A percentile compares a stretch with the other conserved stretches of the same genome.
Conservation (phyloP, 2,329 filamentous ascomycete species). For the Aaosphaeria pasadenensis region DNA sequence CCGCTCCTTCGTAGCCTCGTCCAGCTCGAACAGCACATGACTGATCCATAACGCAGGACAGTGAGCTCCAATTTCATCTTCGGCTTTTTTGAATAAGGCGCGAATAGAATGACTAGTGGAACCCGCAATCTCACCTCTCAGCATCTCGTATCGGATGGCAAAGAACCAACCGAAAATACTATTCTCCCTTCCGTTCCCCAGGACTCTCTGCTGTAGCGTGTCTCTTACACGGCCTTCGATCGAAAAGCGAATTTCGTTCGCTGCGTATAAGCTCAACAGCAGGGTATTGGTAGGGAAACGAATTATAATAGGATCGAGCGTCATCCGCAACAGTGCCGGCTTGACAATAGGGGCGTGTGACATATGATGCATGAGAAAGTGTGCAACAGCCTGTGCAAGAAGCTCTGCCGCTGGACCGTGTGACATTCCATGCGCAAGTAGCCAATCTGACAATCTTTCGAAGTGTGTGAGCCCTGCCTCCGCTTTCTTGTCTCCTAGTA, state of each 20-base stretch:
- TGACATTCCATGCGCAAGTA: slow-evolving; percentile 19
- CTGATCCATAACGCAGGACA: slow-evolving; percentile 28
- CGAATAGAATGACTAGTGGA: slow-evolving; percentile 52
- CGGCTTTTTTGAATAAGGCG: slow-evolving; percentile 54
- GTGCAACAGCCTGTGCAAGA: slow-evolving; percentile 66
- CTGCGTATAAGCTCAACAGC: slow-evolving; percentile 70
- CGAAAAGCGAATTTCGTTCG: slow-evolving; percentile 68
- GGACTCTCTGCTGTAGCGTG: slow-evolving; percentile 49
- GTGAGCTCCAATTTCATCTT: slow-evolving; percentile 33
- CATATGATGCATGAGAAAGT: slow-evolving; percentile 65
- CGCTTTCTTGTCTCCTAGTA: slow-evolving; percentile 45
- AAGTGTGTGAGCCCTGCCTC: slow-evolving; percentile 39
- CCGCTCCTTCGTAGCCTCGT: slow-evolving; percentile 12
- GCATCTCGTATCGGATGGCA: slow-evolving; percentile 54
- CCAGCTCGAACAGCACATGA: slow-evolving; percentile 31
- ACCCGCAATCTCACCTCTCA: slow-evolving; percentile 40
- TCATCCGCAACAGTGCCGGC: slow-evolving; percentile 61
- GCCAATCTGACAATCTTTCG: slow-evolving; percentile 14
- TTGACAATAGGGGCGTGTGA: slow-evolving; percentile 63
- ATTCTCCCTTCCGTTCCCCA: slow-evolving; percentile 25
- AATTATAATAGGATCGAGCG: slow-evolving; percentile 59
- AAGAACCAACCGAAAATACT: slow-evolving; percentile 53
- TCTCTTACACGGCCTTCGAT: slow-evolving; percentile 75
- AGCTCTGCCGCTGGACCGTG: slow-evolving; percentile 52
- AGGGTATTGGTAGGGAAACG: slow-evolving; percentile 74